These are phyloP conservation scores for Beta corolliflora DNA, from an alignment of 179 eudicot species.

Conservation along the genomic window DNA sequence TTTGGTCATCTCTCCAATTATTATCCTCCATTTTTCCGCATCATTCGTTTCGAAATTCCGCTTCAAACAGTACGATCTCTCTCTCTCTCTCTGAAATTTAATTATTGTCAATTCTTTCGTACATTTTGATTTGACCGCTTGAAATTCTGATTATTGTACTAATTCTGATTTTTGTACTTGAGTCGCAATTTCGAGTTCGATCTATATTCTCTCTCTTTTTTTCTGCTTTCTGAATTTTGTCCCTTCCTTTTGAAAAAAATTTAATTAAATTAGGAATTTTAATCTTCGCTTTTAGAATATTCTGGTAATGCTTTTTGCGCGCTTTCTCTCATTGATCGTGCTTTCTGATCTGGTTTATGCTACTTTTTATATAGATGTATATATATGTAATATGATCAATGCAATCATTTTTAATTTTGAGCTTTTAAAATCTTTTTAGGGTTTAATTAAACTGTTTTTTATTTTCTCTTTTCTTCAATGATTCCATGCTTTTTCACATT, in stretches of 20 bases:
- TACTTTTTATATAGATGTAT: background rate
- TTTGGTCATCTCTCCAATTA: background rate
- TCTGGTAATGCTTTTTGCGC: conserved; percentile 19
- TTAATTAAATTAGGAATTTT: too few relatives aligned
- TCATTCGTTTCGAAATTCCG: background rate
- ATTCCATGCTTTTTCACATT: conserved; percentile 18
- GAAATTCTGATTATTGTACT: background rate
- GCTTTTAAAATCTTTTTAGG: conserved; percentile 1
- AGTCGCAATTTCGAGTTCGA: background rate
- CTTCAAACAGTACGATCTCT: background rate
- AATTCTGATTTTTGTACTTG: background rate
- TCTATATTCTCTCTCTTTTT: background rate
- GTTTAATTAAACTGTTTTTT: background rate
- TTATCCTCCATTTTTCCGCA: background rate
- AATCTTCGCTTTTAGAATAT: conserved; percentile 16
- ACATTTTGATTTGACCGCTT: background rate
- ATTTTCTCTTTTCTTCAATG: conserved; percentile 3
- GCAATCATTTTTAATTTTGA: background rate
- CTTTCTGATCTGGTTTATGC: conserved; percentile 16
- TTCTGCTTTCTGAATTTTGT: background rate
- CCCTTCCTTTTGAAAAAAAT: too few relatives aligned
- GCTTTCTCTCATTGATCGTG: conserved; percentile 16
- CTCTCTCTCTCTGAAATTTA: background rate
- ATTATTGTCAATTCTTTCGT: background rate
- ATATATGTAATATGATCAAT: background rate